Percentiles rank a stretch among this genome's conserved stretches.
Evolutionary conservation across 2,329 filamentous ascomycete genomes (phyloP).

Genomic region (Fusarium acutatum): DNA sequence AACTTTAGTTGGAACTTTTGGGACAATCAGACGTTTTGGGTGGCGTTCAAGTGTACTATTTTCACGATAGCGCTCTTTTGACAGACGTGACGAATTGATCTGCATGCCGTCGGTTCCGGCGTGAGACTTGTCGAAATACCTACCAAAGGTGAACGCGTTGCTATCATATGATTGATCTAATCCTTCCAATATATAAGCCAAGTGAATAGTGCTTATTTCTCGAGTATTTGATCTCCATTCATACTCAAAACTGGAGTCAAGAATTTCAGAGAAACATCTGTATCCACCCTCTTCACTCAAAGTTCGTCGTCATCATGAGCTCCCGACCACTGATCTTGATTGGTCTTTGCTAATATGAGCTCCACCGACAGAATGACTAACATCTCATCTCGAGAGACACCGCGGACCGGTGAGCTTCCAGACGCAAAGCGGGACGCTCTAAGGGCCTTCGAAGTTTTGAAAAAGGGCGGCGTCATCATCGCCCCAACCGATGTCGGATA

Average conservation of each 20-base stretch:
- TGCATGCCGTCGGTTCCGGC: neutral
- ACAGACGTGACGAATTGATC: neutral
- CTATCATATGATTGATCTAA: neutral
- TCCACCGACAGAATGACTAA: neutral
- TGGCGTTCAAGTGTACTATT: neutral
- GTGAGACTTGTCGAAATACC: neutral
- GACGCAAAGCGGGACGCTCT: neutral
- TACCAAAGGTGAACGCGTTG: rapidly evolving
- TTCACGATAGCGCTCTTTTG: rapidly evolving
- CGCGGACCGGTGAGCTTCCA: neutral
- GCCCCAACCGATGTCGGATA: neutral
- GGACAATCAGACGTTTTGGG: neutral
- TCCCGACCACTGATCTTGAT: rapidly evolving
- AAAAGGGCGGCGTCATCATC: neutral
- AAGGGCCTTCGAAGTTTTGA: neutral
- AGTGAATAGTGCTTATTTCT: too few species aligned
- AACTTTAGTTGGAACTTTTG: neutral
- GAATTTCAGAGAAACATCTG: neutral
- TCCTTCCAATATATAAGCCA: neutral
- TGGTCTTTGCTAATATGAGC: neutral
- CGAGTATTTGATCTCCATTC: neutral
- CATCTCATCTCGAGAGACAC: neutral
- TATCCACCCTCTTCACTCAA: rapidly evolving
- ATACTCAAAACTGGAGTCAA: neutral
- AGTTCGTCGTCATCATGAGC: neutral